A percentile compares a stretch with the other conserved stretches of the same genome.
Evolutionary conservation across 805 yeast species (phyloP).

Genomic region (Lipomyces mesembrius): DNA sequence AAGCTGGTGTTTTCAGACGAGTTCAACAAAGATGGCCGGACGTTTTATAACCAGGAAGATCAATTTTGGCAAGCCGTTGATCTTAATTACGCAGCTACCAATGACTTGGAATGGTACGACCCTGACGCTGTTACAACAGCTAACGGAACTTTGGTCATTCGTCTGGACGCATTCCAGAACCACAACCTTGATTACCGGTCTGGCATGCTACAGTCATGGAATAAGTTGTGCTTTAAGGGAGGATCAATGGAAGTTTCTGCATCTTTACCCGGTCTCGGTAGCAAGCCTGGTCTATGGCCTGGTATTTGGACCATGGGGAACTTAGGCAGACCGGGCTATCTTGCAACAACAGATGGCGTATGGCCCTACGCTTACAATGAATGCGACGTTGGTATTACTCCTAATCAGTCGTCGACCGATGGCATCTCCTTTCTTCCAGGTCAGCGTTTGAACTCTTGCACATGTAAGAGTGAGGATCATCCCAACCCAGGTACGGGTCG

Average conservation of each 20-base stretch:
- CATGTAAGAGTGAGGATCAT: constrained; percentile 82
- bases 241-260: constrained; percentile 80
- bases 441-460: constrained; percentile 74
- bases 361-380: constrained; percentile 91
- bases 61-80: constrained; percentile 89
- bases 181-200: constrained; percentile 83
- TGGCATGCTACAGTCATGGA: constrained; percentile 94
- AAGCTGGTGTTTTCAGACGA: constrained; percentile 85
- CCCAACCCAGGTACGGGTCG: constrained; percentile 88
- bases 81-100: constrained; percentile 82
- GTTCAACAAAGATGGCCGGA: constrained; percentile 85
- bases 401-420: constrained; percentile 88
- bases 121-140: constrained; percentile 86
- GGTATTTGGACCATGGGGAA: constrained; percentile 96
- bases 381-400: constrained; percentile 94
- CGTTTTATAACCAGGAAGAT: constrained; percentile 89
- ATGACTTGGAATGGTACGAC: constrained; percentile 91
- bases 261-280: constrained; percentile 77
- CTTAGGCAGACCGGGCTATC: constrained; percentile 87
- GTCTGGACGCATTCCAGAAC: constrained; percentile 81
- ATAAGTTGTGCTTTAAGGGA: constrained; percentile 84
- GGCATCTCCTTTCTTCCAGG: constrained; percentile 89
- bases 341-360: constrained; percentile 85
- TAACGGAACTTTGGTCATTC: constrained; percentile 69
- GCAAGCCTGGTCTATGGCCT: constrained; percentile 89